Evolutionary conservation across 2,329 filamentous ascomycete species (phyloP).

Genomic region (Ophiostoma ulmi): DNA sequence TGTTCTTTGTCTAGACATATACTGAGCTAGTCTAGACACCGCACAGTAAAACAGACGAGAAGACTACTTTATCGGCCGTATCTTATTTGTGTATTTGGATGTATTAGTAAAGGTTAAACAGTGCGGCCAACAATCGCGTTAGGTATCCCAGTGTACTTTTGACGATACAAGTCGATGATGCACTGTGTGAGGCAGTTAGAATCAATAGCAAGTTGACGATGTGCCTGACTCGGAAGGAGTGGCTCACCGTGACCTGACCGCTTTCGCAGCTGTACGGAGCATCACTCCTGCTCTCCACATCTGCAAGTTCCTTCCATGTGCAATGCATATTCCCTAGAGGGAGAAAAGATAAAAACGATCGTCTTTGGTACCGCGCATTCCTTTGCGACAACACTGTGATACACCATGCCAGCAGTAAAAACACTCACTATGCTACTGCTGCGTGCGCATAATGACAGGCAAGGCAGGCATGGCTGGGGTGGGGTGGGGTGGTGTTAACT

Average conservation of each 20-base stretch:
- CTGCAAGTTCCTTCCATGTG: neutral
- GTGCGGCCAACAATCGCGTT: neutral
- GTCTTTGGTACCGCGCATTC: neutral
- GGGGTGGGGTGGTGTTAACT: neutral
- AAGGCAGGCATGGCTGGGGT: slow-evolving; percentile 11
- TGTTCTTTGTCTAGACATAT: neutral
- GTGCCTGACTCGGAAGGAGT: neutral
- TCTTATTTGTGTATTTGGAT: neutral
- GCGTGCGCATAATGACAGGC: neutral
- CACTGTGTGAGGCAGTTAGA: neutral
- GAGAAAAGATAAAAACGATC: neutral
- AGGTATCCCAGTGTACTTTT: neutral
- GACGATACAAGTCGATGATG: too few species aligned
- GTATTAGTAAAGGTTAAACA: neutral
- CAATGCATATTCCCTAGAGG: too few species aligned
- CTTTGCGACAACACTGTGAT: neutral
- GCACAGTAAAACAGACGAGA: neutral
- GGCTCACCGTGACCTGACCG: neutral
- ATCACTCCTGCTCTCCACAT: neutral
- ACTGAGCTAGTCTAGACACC: neutral
- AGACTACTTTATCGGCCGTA: too few species aligned
- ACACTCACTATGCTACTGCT: neutral
- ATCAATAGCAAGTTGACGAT: neutral
- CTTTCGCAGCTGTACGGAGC: neutral
- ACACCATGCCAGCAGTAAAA: neutral